A percentile compares a stretch with the other conserved stretches of the same genome.
These are phyloP conservation scores for Hanseniaspora valbyensis DNA, from an alignment of 805 yeast species.

Conservation along the genomic window DNA sequence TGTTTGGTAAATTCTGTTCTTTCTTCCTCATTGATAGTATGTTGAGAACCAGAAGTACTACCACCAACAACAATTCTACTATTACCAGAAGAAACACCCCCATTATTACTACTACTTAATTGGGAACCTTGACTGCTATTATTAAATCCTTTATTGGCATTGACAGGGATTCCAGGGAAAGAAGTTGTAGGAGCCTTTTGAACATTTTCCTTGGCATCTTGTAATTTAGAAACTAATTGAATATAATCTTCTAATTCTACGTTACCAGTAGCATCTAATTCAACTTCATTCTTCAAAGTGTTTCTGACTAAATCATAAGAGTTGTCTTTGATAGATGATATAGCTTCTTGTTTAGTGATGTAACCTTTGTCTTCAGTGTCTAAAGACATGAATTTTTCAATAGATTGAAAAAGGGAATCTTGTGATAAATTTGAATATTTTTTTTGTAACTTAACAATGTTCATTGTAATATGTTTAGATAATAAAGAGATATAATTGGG, in stretches of 20 bases:
- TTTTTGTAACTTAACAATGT: slow-evolving; percentile 56
- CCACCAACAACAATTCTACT: slow-evolving; percentile 79
- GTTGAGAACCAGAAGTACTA: slow-evolving; percentile 82
- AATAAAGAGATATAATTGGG: no score
- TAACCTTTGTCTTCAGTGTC: slow-evolving; percentile 90
- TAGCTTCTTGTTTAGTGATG: slow-evolving; percentile 82
- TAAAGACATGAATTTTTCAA: slow-evolving; percentile 75
- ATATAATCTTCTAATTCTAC: slow-evolving; percentile 95
- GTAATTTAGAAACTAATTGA: slow-evolving; percentile 67
- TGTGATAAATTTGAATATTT: slow-evolving; percentile 80
- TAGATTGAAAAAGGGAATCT: slow-evolving; percentile 71
- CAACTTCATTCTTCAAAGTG: slow-evolving; percentile 67
- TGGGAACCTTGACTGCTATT: slow-evolving; percentile 30
- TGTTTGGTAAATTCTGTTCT: slow-evolving; percentile 92
- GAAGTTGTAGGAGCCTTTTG: slow-evolving; percentile 21
- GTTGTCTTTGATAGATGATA: slow-evolving; percentile 68
- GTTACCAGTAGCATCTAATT: slow-evolving; percentile 92
- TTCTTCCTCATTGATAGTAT: slow-evolving; percentile 95
- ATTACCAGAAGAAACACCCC: slow-evolving; percentile 44
- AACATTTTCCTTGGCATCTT: slow-evolving; percentile 31
- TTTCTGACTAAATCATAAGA: slow-evolving; percentile 89
- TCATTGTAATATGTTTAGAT: slow-evolving; percentile 35
- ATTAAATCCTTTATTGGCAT: slow-evolving; percentile 24
- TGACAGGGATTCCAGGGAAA: slow-evolving; percentile 22
- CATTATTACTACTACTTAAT: slow-evolving; percentile 38